A percentile compares a stretch with the other conserved stretches of the same genome.
These are phyloP conservation scores for Geotrichum reessii DNA, from an alignment of 1,139 yeast species.

Conservation along the genomic window DNA sequence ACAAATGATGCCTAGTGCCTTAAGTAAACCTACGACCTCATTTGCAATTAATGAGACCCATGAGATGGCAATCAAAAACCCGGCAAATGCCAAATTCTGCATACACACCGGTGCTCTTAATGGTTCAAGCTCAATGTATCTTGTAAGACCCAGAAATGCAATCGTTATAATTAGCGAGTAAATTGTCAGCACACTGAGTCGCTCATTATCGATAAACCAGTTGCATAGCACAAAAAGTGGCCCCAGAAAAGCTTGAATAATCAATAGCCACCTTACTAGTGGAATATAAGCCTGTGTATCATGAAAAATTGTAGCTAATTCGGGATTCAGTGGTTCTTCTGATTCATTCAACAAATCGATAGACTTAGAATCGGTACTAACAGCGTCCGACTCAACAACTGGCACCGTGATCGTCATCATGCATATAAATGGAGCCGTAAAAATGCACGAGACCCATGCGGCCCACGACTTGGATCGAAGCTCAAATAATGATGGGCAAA, in stretches of 20 bases:
- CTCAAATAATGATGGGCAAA: conserved; percentile 20
- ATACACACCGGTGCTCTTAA: conserved; percentile 13
- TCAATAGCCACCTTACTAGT: conserved; percentile 10
- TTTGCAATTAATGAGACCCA: conserved; percentile 77
- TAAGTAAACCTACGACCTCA: conserved; percentile 63
- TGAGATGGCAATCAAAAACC: conserved; percentile 60
- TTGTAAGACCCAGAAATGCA: not conserved
- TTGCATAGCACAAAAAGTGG: conserved; percentile 14
- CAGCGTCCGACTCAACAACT: conserved; percentile 35
- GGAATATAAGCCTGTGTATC: conserved; percentile 4
- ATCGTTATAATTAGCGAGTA: not conserved
- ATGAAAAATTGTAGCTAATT: not conserved
- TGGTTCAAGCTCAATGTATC: conserved; percentile 11
- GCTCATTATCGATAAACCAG: conserved; percentile 5
- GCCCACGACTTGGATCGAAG: conserved; percentile 25
- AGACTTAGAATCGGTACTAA: conserved; percentile 9
- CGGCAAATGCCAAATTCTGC: conserved; percentile 36
- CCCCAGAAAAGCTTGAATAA: conserved; percentile 11
- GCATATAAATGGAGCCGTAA: conserved; percentile 43
- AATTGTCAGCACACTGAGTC: not conserved
- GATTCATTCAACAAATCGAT: not conserved
- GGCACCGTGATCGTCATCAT: conserved; percentile 47
- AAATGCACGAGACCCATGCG: conserved; percentile 31
- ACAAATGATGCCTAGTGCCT: conserved; percentile 54
- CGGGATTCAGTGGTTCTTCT: not conserved